Percentiles rank a stretch among this genome's conserved stretches.
These are phyloP conservation scores for Wakefieldia striispora DNA, from an alignment of 768 basidiomycete genomes.

Conservation along the genomic window DNA sequence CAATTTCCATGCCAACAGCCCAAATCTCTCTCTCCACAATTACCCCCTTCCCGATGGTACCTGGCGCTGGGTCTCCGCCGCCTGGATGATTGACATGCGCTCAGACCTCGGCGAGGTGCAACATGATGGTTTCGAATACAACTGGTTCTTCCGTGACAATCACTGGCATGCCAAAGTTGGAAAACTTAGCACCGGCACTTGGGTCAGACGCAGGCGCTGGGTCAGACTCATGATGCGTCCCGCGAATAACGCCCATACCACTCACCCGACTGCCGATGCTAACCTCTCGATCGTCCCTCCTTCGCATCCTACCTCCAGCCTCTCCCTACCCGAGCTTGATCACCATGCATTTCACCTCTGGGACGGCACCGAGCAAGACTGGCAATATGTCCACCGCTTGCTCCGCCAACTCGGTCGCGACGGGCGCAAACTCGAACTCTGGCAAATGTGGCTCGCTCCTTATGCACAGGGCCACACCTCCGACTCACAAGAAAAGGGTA, in stretches of 20 bases:
- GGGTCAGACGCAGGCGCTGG: conserved; percentile 81
- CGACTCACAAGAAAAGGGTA: conserved; percentile 37
- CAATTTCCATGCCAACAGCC: conserved; percentile 42
- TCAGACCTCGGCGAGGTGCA: conserved; percentile 71
- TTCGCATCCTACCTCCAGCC: conserved; percentile 25
- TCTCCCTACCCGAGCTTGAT: conserved; percentile 10
- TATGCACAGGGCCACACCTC: conserved; percentile 16
- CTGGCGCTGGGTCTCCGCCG: conserved; percentile 78
- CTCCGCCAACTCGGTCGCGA: conserved; percentile 59
- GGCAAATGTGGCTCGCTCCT: conserved; percentile 66
- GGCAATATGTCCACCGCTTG: conserved; percentile 52
- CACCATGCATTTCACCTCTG: conserved; percentile 45
- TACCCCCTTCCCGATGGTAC: conserved; percentile 78
- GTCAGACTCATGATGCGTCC: conserved; percentile 81
- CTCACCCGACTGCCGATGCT: neutral
- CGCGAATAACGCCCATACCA: conserved; percentile 26
- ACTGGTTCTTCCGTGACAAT: conserved; percentile 66
- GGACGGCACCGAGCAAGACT: conserved; percentile 57
- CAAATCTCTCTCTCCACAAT: conserved; percentile 53
- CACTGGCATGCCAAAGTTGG: conserved; percentile 69
- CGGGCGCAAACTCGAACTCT: conserved; percentile 73
- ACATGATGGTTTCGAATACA: conserved; percentile 85
- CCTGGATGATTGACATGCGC: conserved; percentile 91
- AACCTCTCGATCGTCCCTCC: neutral
- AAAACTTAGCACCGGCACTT: conserved; percentile 59